Percentiles rank a stretch among this genome's conserved stretches.
phyloP scores from a whole-genome alignment of 2,329 filamentous ascomycete species.

The Colletotrichum sp. region DNA sequence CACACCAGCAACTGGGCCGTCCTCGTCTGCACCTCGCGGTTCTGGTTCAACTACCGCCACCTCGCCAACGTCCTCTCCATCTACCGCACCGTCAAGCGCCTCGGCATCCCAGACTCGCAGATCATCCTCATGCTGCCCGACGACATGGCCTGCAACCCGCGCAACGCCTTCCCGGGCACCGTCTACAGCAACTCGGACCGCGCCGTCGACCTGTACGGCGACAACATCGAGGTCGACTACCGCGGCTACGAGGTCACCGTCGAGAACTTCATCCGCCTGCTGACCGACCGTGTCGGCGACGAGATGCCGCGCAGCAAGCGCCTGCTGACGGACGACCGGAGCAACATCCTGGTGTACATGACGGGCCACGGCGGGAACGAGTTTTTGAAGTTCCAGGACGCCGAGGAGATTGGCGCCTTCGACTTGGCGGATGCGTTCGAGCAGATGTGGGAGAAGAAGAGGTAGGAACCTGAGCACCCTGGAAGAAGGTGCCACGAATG shows the following conservation, averaged over 20 bases:
- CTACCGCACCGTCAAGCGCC: slow-evolving; percentile 96
- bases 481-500: not conserved
- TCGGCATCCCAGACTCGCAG: slow-evolving; percentile 97
- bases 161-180: slow-evolving; percentile 95
- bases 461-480: slow-evolving; percentile 49
- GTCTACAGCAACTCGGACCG: slow-evolving; percentile 99
- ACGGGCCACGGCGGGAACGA: slow-evolving; percentile 97
- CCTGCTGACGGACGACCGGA: slow-evolving; percentile 90
- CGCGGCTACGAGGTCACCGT: slow-evolving; percentile 98
- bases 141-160: slow-evolving; percentile 99
- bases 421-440: slow-evolving; percentile 97
- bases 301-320: slow-evolving; percentile 96
- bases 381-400: slow-evolving; percentile 98
- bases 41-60: slow-evolving; percentile 99
- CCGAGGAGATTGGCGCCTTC: slow-evolving; percentile 95
- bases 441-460: slow-evolving; percentile 99
- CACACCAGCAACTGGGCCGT: slow-evolving; percentile 99
- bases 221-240: slow-evolving; percentile 99
- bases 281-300: slow-evolving; percentile 93
- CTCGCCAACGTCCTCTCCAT: slow-evolving; percentile 97
- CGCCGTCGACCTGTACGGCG: slow-evolving; percentile 93
- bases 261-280: slow-evolving; percentile 94
- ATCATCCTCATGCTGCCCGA: slow-evolving; percentile 99
- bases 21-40: slow-evolving; percentile 96
- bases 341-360: slow-evolving; percentile 99